Percentiles rank a stretch among this genome's conserved stretches.
These are phyloP conservation scores for Mycena maculata DNA, from an alignment of 768 basidiomycete species.

Conservation along the genomic window DNA sequence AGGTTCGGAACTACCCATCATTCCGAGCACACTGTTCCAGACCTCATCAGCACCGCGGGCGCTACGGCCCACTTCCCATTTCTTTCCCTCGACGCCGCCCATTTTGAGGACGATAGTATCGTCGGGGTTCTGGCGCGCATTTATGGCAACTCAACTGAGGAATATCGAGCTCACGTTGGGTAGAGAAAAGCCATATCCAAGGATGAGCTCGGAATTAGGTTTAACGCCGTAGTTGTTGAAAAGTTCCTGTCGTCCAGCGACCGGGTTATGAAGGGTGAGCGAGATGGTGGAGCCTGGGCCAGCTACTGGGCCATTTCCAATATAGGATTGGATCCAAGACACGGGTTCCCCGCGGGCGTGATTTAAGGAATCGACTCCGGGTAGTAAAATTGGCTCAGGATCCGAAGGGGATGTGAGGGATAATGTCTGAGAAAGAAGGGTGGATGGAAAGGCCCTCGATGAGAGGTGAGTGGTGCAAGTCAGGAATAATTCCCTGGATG, in stretches of 20 bases:
- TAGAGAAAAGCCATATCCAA: conserved; percentile 92
- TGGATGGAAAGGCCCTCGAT: conserved; percentile 92
- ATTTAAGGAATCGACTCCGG: conserved; percentile 89
- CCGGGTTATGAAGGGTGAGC: conserved; percentile 65
- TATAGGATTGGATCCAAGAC: conserved; percentile 76
- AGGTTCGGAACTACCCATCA: conserved; percentile 41
- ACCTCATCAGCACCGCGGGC: conserved; percentile 66
- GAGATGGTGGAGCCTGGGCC: conserved; percentile 59
- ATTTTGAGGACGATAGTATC: conserved; percentile 88
- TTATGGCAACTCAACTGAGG: background rate
- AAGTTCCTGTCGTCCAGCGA: conserved; percentile 63
- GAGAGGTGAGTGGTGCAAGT: conserved; percentile 82
- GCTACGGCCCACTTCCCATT: conserved; percentile 73
- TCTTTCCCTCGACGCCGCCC: conserved; percentile 62
- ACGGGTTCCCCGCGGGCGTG: conserved; percentile 85
- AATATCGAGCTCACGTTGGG: conserved; percentile 44
- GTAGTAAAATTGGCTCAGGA: conserved; percentile 84
- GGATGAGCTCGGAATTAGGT: conserved; percentile 88
- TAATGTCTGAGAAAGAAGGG: conserved; percentile 70
- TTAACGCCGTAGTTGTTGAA: conserved; percentile 96
- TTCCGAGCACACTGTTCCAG: conserved; percentile 65
- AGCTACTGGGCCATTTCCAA: conserved; percentile 40
- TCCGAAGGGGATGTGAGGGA: conserved; percentile 61
- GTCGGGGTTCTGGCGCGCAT: conserved; percentile 68
- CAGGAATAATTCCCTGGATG: conserved; percentile 74